These are phyloP conservation scores for Osmanthus fragrans DNA, from an alignment of 257 asterid genomes.

Conservation along the genomic window DNA sequence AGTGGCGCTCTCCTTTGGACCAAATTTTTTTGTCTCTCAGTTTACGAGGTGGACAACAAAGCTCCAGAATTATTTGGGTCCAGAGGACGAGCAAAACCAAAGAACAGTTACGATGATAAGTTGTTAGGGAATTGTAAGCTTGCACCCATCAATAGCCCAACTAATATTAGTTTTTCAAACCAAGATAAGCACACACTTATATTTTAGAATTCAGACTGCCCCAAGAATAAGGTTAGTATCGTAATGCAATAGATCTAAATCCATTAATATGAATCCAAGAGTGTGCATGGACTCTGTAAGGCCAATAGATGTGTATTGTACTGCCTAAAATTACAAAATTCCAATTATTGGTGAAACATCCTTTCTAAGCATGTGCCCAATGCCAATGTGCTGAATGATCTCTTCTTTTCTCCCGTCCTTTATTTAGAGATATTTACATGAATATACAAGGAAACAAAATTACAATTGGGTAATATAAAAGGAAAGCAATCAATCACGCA, in stretches of 20 bases:
- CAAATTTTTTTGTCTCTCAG: background rate
- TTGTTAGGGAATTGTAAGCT: background rate
- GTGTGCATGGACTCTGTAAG: background rate
- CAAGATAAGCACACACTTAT: background rate
- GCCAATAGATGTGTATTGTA: background rate
- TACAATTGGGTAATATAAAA: too few relatives aligned
- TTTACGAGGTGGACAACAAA: background rate
- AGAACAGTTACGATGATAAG: background rate
- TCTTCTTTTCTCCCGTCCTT: too few relatives aligned
- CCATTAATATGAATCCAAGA: background rate
- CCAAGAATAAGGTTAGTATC: background rate
- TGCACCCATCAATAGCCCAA: background rate
- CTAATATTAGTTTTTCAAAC: background rate
- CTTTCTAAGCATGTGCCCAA: background rate
- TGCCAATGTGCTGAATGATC: too few relatives aligned
- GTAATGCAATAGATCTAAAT: background rate
- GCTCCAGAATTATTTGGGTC: background rate
- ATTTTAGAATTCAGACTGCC: background rate
- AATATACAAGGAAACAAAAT: too few relatives aligned
- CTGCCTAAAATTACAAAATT: constrained; percentile 7
- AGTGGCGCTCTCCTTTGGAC: background rate
- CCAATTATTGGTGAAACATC: constrained; percentile 12
- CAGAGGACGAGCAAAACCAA: background rate
- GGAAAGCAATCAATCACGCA: too few relatives aligned
- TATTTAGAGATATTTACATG: too few relatives aligned